Conservation (phyloP, 345 rosid species). For the Eucalyptus tenuipes region DNA sequence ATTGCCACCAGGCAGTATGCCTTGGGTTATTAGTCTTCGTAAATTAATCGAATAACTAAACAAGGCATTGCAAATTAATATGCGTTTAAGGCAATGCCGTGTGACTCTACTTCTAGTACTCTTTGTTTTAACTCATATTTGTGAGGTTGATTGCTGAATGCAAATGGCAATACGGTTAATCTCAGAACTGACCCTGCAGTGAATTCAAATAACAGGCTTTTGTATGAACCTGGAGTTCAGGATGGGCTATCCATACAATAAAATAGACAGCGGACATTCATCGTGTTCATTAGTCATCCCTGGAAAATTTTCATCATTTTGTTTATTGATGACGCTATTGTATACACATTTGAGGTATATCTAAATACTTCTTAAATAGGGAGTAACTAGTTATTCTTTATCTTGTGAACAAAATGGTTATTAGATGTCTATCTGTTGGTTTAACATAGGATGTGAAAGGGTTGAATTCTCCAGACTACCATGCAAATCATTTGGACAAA, state of each 20-base stretch:
- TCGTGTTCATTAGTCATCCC: background rate
- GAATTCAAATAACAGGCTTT: background rate
- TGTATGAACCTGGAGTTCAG: background rate
- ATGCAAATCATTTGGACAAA: background rate
- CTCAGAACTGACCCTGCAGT: background rate
- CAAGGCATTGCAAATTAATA: background rate
- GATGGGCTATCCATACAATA: background rate
- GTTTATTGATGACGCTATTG: background rate
- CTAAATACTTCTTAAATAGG: background rate
- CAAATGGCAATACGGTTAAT: background rate
- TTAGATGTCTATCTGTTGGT: background rate
- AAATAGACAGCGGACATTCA: background rate
- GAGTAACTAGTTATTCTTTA: background rate
- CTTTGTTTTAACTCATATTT: background rate
- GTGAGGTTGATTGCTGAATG: background rate
- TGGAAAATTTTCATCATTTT: background rate
- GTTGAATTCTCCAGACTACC: background rate
- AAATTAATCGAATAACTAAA: background rate
- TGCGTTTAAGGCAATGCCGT: background rate
- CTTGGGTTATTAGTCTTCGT: background rate
- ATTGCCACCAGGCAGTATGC: background rate
- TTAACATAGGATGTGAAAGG: background rate
- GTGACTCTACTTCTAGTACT: too few relatives aligned
- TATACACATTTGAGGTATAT: background rate
- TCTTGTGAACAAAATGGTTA: background rate